Percentiles rank a stretch among this genome's conserved stretches.
Evolutionary conservation across 345 rosid genomes (phyloP).

Genomic region (Melaleuca quinquenervia): DNA sequence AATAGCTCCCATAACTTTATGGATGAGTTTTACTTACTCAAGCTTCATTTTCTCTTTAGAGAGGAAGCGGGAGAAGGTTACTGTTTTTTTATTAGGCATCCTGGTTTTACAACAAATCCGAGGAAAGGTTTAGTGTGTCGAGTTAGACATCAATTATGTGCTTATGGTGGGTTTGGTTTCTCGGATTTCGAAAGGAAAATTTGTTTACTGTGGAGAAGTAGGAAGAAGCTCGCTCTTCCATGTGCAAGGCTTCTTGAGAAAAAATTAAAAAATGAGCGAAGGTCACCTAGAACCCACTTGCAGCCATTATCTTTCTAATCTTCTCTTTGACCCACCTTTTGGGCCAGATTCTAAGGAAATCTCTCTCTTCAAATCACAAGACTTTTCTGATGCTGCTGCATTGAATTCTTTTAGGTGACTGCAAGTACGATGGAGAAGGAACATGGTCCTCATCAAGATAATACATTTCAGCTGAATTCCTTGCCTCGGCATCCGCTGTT

Average conservation of each 20-base stretch:
- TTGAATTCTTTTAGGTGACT: conserved; percentile 30
- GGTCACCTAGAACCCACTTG: neutral
- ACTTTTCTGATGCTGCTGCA: neutral
- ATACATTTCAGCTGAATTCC: conserved; percentile 14
- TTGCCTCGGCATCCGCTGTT: conserved; percentile 12
- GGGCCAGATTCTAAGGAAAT: neutral
- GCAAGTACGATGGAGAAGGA: conserved; percentile 46
- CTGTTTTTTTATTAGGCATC: neutral
- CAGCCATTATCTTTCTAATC: neutral
- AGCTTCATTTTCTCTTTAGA: neutral
- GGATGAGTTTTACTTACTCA: neutral
- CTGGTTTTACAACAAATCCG: neutral
- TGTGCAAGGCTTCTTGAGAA: neutral
- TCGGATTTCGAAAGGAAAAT: neutral
- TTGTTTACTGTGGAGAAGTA: neutral
- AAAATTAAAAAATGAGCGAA: neutral
- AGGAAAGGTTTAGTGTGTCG: neutral
- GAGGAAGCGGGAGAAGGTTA: neutral
- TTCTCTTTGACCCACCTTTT: neutral
- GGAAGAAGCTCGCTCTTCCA: neutral
- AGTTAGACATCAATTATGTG: neutral
- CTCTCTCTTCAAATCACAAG: neutral
- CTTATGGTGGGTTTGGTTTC: neutral
- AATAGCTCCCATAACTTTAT: neutral
- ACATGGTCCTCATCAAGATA: conserved; percentile 20